Percentiles rank a stretch among this genome's conserved stretches.
These are phyloP conservation scores for Debaryomycetaceae sp. DNA, from an alignment of 1,139 yeast species.

Conservation along the genomic window DNA sequence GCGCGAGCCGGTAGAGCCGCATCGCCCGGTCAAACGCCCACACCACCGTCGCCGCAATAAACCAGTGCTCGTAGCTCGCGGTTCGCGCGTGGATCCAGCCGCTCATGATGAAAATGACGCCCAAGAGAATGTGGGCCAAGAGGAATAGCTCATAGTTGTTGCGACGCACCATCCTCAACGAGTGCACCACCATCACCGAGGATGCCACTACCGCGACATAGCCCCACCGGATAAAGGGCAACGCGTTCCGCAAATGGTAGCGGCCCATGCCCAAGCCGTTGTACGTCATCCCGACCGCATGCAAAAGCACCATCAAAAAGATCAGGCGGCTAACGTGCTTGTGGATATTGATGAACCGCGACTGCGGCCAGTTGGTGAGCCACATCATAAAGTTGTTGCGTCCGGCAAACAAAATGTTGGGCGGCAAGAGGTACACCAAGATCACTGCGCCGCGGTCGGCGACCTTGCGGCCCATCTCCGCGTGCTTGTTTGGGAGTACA, in stretches of 20 bases:
- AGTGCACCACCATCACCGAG: constrained; percentile 32
- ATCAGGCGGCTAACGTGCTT: constrained; percentile 51
- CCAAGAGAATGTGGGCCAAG: constrained; percentile 46
- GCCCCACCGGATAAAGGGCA: constrained; percentile 44
- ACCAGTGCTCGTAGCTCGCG: constrained; percentile 35
- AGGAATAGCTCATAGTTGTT: constrained; percentile 56
- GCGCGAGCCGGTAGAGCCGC: constrained; percentile 37
- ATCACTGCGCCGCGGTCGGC: constrained; percentile 54
- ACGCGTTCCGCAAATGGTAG: constrained; percentile 23
- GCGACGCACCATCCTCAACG: constrained; percentile 43
- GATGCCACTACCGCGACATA: constrained; percentile 32
- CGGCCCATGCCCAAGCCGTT: constrained; percentile 25
- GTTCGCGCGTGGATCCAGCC: constrained; percentile 47
- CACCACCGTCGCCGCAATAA: constrained; percentile 43
- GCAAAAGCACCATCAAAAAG: constrained; percentile 27
- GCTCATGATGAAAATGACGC: constrained; percentile 42
- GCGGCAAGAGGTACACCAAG: constrained; percentile 38
- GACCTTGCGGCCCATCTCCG: constrained; percentile 41
- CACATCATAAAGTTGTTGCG: constrained; percentile 57
- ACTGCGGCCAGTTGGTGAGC: constrained; percentile 56
- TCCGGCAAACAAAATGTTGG: constrained; percentile 47
- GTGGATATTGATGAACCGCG: constrained; percentile 54
- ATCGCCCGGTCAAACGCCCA: constrained; percentile 54
- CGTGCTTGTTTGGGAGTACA: constrained; percentile 16
- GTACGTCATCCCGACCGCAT: constrained; percentile 38